phyloP scores from a whole-genome alignment of 2,329 filamentous ascomycete species.

The Trichoderma aggressivum region DNA sequence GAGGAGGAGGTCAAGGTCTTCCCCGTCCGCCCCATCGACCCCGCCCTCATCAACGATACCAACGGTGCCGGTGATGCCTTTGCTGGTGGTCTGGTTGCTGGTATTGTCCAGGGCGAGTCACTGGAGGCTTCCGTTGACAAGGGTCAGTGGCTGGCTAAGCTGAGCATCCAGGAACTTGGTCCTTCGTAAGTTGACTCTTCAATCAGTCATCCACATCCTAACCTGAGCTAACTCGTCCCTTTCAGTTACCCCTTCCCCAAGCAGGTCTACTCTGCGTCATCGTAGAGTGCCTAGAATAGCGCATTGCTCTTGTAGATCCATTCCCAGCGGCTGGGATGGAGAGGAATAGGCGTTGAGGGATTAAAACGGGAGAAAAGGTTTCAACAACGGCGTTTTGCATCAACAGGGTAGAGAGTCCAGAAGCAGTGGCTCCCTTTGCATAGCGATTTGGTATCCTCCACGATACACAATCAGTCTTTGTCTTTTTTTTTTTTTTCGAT shows the following conservation, averaged over 20 bases:
- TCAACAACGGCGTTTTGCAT: conserved; percentile 53
- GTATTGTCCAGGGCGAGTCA: conserved; percentile 78
- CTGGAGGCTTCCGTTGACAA: conserved; percentile 79
- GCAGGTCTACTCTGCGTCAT: conserved; percentile 62
- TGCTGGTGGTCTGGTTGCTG: conserved; percentile 88
- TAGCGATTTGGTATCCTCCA: conserved; percentile 42
- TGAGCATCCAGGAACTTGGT: conserved; percentile 92
- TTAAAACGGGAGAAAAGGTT: conserved; percentile 42
- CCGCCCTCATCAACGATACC: conserved; percentile 85
- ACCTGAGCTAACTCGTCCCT: background rate
- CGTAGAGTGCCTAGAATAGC: conserved; percentile 28
- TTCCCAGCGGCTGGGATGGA: conserved; percentile 20
- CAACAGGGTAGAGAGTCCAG: conserved; percentile 27
- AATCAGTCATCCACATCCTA: background rate
- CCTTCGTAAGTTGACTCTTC: conserved; percentile 70
- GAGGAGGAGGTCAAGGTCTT: conserved; percentile 70
- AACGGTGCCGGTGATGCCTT: conserved; percentile 97
- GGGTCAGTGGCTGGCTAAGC: conserved; percentile 92
- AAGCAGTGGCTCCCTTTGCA: conserved; percentile 31
- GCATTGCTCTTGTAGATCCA: conserved; percentile 27
- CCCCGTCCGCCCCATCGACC: conserved; percentile 74
- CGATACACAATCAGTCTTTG: conserved; percentile 32
- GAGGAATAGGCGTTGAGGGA: conserved; percentile 42
- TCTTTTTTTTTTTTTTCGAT: conserved; percentile 4
- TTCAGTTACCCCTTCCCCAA: conserved; percentile 76